phyloP scores from a whole-genome alignment of 2,329 filamentous ascomycete genomes.

The Colletotrichum tamarilloi region DNA sequence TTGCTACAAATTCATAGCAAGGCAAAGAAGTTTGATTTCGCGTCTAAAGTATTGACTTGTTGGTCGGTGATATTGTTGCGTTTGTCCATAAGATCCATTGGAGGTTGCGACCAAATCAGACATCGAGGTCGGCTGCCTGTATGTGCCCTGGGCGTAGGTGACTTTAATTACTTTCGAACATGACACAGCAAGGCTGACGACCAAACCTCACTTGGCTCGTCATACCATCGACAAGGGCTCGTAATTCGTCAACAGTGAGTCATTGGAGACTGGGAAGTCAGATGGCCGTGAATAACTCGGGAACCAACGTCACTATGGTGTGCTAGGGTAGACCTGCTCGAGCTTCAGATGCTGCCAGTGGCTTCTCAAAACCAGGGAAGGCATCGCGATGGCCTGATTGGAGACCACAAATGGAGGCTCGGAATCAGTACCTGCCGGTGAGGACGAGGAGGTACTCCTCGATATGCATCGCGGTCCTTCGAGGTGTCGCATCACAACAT shows the following conservation, averaged over 20 bases:
- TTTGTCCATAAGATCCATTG: background rate
- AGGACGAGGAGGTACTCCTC: too few species aligned
- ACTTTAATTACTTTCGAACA: too few species aligned
- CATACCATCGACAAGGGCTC: background rate
- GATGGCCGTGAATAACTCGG: background rate
- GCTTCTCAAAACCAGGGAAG: background rate
- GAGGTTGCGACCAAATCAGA: too few species aligned
- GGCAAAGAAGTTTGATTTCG: background rate
- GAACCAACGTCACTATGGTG: too few species aligned
- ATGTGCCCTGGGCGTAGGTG: too few species aligned
- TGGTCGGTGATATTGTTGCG: background rate
- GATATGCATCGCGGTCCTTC: too few species aligned
- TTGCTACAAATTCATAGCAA: constrained; percentile 19
- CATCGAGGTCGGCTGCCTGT: too few species aligned
- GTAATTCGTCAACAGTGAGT: background rate
- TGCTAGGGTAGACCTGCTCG: background rate
- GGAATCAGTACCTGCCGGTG: too few species aligned
- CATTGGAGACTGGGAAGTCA: background rate
- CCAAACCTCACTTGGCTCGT: background rate
- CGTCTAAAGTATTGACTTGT: background rate
- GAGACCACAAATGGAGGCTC: background rate
- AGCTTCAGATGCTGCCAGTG: background rate
- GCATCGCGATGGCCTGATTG: too few species aligned
- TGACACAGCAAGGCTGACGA: too few species aligned
- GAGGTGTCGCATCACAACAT: background rate